Conservation (phyloP, 257 asterid genomes). For the Echites panduratus region DNA sequence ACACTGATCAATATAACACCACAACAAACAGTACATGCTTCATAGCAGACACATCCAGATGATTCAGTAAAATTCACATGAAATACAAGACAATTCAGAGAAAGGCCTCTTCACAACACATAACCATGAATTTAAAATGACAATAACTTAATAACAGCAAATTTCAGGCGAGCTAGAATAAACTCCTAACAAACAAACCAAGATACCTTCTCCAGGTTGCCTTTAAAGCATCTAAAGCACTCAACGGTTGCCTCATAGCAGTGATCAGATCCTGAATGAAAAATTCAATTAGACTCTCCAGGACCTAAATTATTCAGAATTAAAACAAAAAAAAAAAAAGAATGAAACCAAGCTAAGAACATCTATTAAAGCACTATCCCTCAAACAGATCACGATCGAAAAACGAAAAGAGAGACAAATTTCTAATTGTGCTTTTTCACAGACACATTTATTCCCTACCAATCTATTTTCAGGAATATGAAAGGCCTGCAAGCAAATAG, state of each 20-base stretch:
- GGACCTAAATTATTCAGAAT: slow-evolving; percentile 35
- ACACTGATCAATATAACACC: not conserved
- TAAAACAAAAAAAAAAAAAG: slow-evolving; percentile 17
- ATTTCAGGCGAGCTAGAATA: slow-evolving; percentile 40
- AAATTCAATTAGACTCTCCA: slow-evolving; percentile 74
- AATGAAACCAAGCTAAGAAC: slow-evolving; percentile 10
- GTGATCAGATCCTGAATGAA: slow-evolving; percentile 83
- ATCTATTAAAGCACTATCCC: not conserved
- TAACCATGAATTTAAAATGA: not conserved
- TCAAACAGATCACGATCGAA: slow-evolving; percentile 10
- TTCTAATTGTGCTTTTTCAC: slow-evolving; percentile 7
- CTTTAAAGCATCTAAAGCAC: slow-evolving; percentile 87
- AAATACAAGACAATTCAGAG: not conserved
- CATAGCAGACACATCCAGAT: not conserved
- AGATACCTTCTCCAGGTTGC: slow-evolving; percentile 97
- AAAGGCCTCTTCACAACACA: not conserved
- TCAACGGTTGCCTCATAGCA: slow-evolving; percentile 90
- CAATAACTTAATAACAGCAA: not conserved
- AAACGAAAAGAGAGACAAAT: slow-evolving; percentile 7
- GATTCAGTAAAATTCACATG: not conserved
- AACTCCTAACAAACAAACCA: slow-evolving; percentile 81
- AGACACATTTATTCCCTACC: slow-evolving; percentile 20
- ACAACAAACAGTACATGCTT: not conserved
- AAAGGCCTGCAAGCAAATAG: slow-evolving; percentile 28
- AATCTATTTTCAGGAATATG: slow-evolving; percentile 28